phyloP scores from a whole-genome alignment of 768 basidiomycete genomes.

The Auricularia sp. region DNA sequence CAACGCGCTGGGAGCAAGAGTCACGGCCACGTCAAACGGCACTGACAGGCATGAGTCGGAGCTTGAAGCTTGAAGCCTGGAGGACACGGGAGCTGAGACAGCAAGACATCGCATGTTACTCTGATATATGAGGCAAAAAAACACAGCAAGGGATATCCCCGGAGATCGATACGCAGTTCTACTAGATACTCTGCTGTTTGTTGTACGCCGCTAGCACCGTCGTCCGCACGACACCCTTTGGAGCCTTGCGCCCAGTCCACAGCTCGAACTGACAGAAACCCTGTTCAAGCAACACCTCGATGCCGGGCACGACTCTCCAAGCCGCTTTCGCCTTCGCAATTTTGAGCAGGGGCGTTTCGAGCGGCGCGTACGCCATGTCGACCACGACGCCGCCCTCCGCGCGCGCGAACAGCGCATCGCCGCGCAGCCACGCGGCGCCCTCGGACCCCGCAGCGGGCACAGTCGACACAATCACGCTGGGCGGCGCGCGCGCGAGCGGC shows the following conservation, averaged over 20 bases:
- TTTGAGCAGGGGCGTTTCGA: conserved; percentile 67
- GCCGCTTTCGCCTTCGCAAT: conserved; percentile 46
- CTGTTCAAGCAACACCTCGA: conserved; percentile 83
- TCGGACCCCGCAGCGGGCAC: conserved; percentile 53
- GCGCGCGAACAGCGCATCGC: conserved; percentile 22
- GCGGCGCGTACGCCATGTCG: conserved; percentile 92
- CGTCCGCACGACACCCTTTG: conserved; percentile 2
- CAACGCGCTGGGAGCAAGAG: too few species aligned
- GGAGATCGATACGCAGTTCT: too few species aligned
- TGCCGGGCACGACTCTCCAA: conserved; percentile 68
- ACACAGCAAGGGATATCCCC: too few species aligned
- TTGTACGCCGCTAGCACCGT: too few species aligned
- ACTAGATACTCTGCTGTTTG: too few species aligned
- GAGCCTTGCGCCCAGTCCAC: conserved; percentile 55
- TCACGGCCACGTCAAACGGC: too few species aligned
- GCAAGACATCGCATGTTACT: too few species aligned
- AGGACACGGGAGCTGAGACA: too few species aligned
- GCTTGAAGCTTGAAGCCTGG: too few species aligned
- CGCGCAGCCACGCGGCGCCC: conserved; percentile 30
- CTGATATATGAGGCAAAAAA: too few species aligned
- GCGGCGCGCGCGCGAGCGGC: conserved; percentile 27
- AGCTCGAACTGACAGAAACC: conserved; percentile 75
- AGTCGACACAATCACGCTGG: conserved; percentile 78
- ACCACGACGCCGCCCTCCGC: conserved; percentile 52
- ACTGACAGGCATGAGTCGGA: too few species aligned